A percentile compares a stretch with the other conserved stretches of the same genome.
Evolutionary conservation across 495 filamentous ascomycete species (phyloP).

Genomic region (Jackrogersella minutella): DNA sequence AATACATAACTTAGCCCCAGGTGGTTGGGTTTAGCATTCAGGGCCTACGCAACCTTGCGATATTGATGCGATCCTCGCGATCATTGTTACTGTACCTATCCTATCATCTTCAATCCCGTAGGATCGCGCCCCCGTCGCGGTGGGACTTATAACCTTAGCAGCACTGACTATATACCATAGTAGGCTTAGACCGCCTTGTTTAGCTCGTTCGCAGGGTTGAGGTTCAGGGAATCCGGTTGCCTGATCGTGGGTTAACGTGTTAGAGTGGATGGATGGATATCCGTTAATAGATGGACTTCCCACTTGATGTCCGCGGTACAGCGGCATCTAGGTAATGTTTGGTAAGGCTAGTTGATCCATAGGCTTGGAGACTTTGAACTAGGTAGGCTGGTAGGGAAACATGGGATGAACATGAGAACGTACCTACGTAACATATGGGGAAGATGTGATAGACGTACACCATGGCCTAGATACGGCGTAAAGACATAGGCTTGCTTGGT

Average conservation of each 20-base stretch:
- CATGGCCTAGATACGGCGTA: background rate
- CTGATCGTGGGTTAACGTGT: background rate
- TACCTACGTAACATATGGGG: background rate
- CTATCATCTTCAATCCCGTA: no score
- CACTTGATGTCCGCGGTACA: background rate
- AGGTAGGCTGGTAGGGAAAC: background rate
- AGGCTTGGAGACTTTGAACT: background rate
- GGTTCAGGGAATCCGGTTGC: background rate
- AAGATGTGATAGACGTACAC: slow-evolving; percentile 10
- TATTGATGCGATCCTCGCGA: no score
- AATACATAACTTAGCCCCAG: no score
- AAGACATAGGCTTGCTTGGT: background rate
- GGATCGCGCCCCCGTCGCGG: no score
- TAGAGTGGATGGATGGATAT: background rate
- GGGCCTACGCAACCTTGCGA: no score
- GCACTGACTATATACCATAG: no score
- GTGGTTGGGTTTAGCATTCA: no score
- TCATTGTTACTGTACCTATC: no score
- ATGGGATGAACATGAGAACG: slow-evolving; percentile 1
- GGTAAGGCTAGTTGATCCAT: background rate
- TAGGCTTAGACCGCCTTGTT: no score
- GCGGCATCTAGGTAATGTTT: background rate
- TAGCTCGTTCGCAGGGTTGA: no score
- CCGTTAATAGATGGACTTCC: slow-evolving; percentile 2
- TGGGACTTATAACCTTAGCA: no score